Evolutionary conservation across 1,139 yeast species (phyloP), one percentile per base, ranked within the genome.

Genomic region (Scheffersomyces parashehatae): DNA sequence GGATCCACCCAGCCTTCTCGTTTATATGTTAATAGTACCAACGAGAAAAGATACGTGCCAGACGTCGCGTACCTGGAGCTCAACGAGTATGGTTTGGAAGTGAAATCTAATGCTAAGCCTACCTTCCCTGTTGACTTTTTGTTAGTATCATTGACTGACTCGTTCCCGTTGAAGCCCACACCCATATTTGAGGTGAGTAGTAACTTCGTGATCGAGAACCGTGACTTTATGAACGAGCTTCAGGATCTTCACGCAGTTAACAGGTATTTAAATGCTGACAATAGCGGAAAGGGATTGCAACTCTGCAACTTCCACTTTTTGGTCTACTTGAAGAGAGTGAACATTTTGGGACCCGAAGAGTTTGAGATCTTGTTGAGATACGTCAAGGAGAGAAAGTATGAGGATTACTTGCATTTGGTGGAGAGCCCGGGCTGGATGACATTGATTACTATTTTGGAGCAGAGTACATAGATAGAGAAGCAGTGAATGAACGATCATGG

Each of bases 61-160:
- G 99, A 95, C 52, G 87, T 95, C 16, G 87, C 88, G 57, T 95
- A 85, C 72, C 82, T 83, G 65, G 83, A 82, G 60, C 77, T 82
- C 52, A 95, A 95, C 60, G 97, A 95, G 64, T 95, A 93, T 65
- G 89, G 90, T 6, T 71, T 90, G 26, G 84, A 89, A 39, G 95
- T 93, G 13, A 90, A 89, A 59, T 82, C 83, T 36, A 87, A 88
- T 58, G 99, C 98, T 11, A 88, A 88, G 59, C 98, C 99, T 0
- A 89, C 96, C 5, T 90, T 95, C 64, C 99, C 99, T 0, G 95
- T 89, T 12, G 99, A 95, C 52, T 95, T 88, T 62, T 67, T 95
- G 48, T 68, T 95, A 42, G 96, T 93, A 0, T 85, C 97, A 3
- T 68, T 93, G 48, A 86, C 96, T 12, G 98, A 93, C 62, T 96